These are phyloP conservation scores for Acanthamoeba royreba DNA, from an alignment of 208 protist species.

Conservation along the genomic window DNA sequence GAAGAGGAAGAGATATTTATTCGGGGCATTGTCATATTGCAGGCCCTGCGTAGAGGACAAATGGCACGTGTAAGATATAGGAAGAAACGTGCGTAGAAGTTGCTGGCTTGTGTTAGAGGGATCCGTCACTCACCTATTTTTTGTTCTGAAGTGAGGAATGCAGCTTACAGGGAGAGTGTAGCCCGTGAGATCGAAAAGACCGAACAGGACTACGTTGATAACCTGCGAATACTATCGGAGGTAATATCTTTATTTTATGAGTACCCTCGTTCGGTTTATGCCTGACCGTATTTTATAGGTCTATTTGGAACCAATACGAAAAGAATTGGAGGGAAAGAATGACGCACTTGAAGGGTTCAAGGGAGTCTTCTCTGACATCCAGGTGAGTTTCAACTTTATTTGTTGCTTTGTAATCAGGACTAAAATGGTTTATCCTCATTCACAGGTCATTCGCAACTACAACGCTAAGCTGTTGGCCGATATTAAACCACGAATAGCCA, in stretches of 20 bases:
- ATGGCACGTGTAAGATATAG: not conserved
- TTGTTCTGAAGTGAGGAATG: constrained; percentile 17
- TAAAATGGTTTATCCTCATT: too few species aligned
- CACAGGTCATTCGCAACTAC: constrained; percentile 39
- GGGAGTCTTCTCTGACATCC: not conserved
- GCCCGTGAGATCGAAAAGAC: constrained; percentile 40
- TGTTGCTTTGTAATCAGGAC: too few species aligned
- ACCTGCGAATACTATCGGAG: not conserved
- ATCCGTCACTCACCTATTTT: too few species aligned
- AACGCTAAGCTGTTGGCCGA: constrained; percentile 19
- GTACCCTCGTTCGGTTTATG: not conserved
- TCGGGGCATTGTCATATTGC: not conserved
- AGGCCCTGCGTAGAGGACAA: not conserved
- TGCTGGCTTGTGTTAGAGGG: too few species aligned
- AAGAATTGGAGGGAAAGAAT: not conserved
- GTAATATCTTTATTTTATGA: not conserved
- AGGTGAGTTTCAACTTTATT: constrained; percentile 11
- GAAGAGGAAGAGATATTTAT: not conserved
- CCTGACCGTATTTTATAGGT: not conserved
- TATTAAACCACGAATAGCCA: not conserved
- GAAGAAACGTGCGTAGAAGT: not conserved
- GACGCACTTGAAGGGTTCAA: not conserved
- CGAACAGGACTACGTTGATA: constrained; percentile 45
- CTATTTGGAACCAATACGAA: not conserved
- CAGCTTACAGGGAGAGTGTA: not conserved